Conservation (phyloP, 1,284 basidiomycete species). For the Crepidotus sp. region DNA sequence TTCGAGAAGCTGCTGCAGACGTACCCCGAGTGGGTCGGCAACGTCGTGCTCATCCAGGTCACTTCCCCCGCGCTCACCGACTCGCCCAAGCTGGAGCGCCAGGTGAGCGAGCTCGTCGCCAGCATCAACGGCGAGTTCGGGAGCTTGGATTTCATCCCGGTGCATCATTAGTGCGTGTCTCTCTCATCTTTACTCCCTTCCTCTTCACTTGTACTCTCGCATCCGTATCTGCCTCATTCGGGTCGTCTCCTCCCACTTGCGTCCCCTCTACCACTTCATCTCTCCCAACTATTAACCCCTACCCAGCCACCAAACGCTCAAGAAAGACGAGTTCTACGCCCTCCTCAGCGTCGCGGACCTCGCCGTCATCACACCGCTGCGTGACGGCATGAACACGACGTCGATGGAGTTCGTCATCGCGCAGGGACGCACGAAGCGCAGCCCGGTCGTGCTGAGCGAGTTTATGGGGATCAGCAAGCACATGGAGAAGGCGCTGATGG, state of each 20-base stretch:
- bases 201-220: too few relatives aligned
- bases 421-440: slow-evolving; percentile 76
- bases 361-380: slow-evolving; percentile 90
- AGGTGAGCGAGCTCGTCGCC: slow-evolving; percentile 90
- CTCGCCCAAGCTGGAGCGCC: slow-evolving; percentile 88
- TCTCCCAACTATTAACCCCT: not conserved
- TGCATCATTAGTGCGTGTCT: slow-evolving; percentile 90
- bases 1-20: slow-evolving; percentile 92
- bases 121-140: slow-evolving; percentile 98
- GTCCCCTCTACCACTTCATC: not conserved
- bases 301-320: slow-evolving; percentile 87
- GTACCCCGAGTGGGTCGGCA: slow-evolving; percentile 94
- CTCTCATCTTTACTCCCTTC: not conserved
- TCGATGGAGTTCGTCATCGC: slow-evolving; percentile 97
- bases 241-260: not conserved
- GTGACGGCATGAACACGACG: slow-evolving; percentile 99
- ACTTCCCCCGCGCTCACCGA: slow-evolving; percentile 94
- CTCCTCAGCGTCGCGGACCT: slow-evolving; percentile 93
- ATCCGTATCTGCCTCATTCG: too few relatives aligned
- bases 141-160: slow-evolving; percentile 90
- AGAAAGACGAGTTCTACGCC: slow-evolving; percentile 97
- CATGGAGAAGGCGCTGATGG: slow-evolving; percentile 75
- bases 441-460: slow-evolving; percentile 87
- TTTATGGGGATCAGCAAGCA: slow-evolving; percentile 95
- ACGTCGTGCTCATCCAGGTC: slow-evolving; percentile 75